Base-by-base conservation (phyloP, 2,329 filamentous ascomycete genomes). In the Fusarium sp. region DNA sequence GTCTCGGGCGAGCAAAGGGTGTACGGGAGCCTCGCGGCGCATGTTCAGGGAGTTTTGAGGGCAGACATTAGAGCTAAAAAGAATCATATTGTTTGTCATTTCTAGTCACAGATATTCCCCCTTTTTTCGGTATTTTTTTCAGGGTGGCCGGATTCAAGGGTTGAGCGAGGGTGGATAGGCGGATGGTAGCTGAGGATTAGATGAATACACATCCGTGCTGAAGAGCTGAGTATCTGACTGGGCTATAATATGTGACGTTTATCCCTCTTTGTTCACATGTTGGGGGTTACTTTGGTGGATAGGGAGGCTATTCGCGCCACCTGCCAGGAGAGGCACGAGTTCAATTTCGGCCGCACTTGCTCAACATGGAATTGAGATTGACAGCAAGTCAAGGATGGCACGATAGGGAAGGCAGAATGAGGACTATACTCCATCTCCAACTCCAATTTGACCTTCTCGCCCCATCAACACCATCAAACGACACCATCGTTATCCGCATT, bases 11-110 rank as follows among this genome's bases (percentile, higher is more conserved):
- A 67, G 64, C 58, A 32, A 50, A 54, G 41, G 65, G 37, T 67
- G 67, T 64, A 60, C 23, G 74, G 71, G 61, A 77, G 74, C 77
- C 77, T 78, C 77, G 59, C 73, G 77, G 77, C 77, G 77, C 77
- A 79, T 79, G 71, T 76, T 76, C 62, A 72, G 76, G 77, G 77
- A 79, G 77, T 79, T 79, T 77, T 67, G 75, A 72, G 76, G 76
- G 57, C 76, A 79, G 65, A 77, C 61, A 77, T 79, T 79, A 79
- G 77, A 79, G 71, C 54, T 71, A 79, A 79, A 77, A 79, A 78
- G 73, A 77, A 76, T 61, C 66, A 66, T 77, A 67, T 76, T 79
- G 67, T 79, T 71, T 76, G 73, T 79, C 68, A 75, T 74, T 71
- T 68, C 48, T 65, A 73, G 65, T 75, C 68, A 68, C 66, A 73